Base-by-base conservation (phyloP, 129 eudicot genomes). In the Flaveria robusta region DNA sequence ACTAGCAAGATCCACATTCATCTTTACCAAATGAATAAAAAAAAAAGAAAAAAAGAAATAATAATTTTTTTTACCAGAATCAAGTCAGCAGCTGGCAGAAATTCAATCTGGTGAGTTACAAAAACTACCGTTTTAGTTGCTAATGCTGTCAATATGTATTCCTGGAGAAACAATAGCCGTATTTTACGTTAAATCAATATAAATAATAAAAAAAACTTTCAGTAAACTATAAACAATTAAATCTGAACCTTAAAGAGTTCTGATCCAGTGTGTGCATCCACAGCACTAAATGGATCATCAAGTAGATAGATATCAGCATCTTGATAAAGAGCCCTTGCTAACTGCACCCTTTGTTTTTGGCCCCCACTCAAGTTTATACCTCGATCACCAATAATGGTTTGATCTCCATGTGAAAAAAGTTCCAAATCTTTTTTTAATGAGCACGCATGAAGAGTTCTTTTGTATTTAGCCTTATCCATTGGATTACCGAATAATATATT, bases 281-380 rank as follows among this genome's bases (percentile, higher is more conserved):
- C 94, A 42, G 99, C 99, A 60, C 99, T 95, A 68, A 95, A 95
- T 37, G 96, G 97, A 82, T 95, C 99, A 77, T 95, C 99, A 60
- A 95, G 97, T 39, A 95, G 83, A 86, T 94, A 94, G 34, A 95
- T 91, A 37, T 95, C 99, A 50, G 97, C 97, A 74, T 95, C 99
- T 83, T 95, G 96, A 85, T 95, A 95, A 16, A 95, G 89, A 20
- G 99, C 99, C 75, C 99, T 87, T n/a, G 99, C 99, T 72, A 95
- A 92, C 81, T 95, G 99, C 74, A 95, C 90, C 16, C 99, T 75
- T 68, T 95, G 99, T 83, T 95, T 95, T 82, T 95, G 99, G 46
- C 99, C 99, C 70, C 99, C 99, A 71, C 99, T 95, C 72, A 95
- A 82, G 79, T 95, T 91, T 74, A 95, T 89, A 74, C 99, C 99